Base-by-base conservation (phyloP, 176 grass and related monocot genomes). In the Oryza glumipatula region DNA sequence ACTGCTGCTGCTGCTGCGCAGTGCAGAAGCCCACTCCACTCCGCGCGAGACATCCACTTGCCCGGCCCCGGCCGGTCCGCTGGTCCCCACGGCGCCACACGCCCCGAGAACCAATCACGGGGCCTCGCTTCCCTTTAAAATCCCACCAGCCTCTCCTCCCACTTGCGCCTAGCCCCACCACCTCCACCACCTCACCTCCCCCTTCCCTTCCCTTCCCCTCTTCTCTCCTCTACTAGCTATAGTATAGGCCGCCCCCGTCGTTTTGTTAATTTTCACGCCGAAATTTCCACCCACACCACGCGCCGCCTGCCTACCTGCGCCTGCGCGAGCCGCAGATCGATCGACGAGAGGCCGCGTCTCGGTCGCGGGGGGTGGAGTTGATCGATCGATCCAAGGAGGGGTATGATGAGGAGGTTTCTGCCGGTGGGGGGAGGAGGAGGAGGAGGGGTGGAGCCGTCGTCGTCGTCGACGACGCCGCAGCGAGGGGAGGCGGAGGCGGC, bases 41-140 rank as follows among this genome's bases (percentile, higher is more conserved):
- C 54, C 54, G 6, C 54, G 2, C 54, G 6, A 17, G 2, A 19
- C 16, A 3, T 58, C 54, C 54, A 58, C 54, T 58, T 58, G 54
- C 54, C 54, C 54, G 54, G 2, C 0, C 16, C 6, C 6, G 38
- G 54, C 26, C 26, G 26, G 26, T 26, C 26, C 0, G 65, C 43
- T 35, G 72, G 88, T 90, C 88, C 84, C 74, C 80, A 11, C 68
- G 68, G 47, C 52, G 75, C 69, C 80, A 74, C 88, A 35, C 75
- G 49, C 49, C 75, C 84, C 84, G 23, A 87, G 84, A 84, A 76
- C 89, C 84, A 90, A 90, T 90, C 89, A 73, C 80, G 63, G 69
- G 49, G 13, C 22, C 22, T n/a, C 2, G 2, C 78, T 13, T 24
- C 38, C 9, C 78, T 72, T 86, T 43, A 61, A 86, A 83, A 47